Evolutionary conservation across 345 rosid species (phyloP), one percentile per base, ranked within the genome.

Genomic region (Populus ilicifolia): DNA sequence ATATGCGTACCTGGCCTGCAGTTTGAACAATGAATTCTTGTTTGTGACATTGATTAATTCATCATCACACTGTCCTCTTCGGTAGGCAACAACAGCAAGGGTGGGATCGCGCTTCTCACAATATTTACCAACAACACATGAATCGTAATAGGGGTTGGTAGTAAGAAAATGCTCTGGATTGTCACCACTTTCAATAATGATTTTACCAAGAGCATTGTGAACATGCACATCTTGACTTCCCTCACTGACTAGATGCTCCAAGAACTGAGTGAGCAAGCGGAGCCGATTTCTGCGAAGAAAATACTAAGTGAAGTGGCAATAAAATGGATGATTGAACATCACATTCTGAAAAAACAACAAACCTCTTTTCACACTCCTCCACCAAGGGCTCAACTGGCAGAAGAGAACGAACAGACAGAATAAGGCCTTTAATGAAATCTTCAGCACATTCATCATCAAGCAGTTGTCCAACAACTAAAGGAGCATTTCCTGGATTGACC

Each of bases 41-140:
- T 94, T 94, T 71, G 98, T 94, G 70, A 94, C 98, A 78, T 89
- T 90, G 79, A 94, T 86, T 67, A 94, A 95, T 81, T 94, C 98
- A 75, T 90, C 97, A 48, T 94, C 98, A 74, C 98, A 94, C 78
- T 91, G 97, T 67, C 98, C 98, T 84, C 98, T 89, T 63, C 97
- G 87, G 79, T 94, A 94, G 68, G 98, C 95, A 77, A 94, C 94
- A 72, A 93, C 98, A 46, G 98, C 98, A 54, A 94, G 90, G 9
- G 98, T 94, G 35, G 98, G 98, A 86, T 94, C 98, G 20, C 97
- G 98, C 82, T 93, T 94, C 90, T 94, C 98, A 79, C 98, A 94
- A 84, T 94, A 94, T 80, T 92, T 94, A 75, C 98, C 98, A 80
- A 94, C 98, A 79, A 94, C 98, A 68, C 89, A 83, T 48, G 98